Percentiles rank a stretch among this genome's conserved stretches.
These are phyloP conservation scores for Leptographium radiaticola DNA, from an alignment of 2,329 filamentous ascomycete genomes.

Conservation along the genomic window DNA sequence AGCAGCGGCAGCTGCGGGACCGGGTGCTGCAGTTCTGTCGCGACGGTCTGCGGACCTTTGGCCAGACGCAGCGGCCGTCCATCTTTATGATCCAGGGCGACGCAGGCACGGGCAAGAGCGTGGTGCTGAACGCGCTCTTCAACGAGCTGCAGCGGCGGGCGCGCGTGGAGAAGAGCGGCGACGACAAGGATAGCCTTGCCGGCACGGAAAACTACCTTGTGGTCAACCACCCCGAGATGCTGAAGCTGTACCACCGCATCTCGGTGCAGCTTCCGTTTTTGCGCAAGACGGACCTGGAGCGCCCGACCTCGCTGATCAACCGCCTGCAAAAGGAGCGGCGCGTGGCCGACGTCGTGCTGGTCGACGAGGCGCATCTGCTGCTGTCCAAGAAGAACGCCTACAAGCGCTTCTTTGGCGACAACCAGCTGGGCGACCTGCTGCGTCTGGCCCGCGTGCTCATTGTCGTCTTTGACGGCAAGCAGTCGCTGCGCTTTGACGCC, in stretches of 20 bases:
- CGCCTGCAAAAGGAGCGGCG: conserved; percentile 4
- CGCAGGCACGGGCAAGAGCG: conserved; percentile 5
- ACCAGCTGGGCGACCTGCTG: conserved; percentile 6
- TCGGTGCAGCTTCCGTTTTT: conserved; percentile 4
- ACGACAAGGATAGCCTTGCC: neutral
- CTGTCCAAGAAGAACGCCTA: conserved; percentile 6
- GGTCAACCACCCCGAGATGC: conserved; percentile 7
- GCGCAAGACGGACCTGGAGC: conserved; percentile 6
- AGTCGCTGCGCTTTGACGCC: conserved; percentile 5
- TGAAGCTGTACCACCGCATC: conserved; percentile 6
- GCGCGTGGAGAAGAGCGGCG: neutral
- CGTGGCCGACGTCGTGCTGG: conserved; percentile 2
- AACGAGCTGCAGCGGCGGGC: conserved; percentile 4
- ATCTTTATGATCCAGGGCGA: conserved; percentile 5
- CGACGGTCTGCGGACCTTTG: neutral
- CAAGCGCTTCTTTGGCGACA: conserved; percentile 7
- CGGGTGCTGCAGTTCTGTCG: conserved; percentile 4
- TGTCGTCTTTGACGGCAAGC: conserved; percentile 5
- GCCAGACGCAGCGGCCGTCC: conserved; percentile 1
- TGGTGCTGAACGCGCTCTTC: conserved; percentile 5
- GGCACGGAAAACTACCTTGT: conserved; percentile 6
- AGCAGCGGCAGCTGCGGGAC: conserved; percentile 2
- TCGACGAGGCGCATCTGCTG: conserved; percentile 6
- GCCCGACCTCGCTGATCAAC: conserved; percentile 6
- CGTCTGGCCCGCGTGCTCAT: conserved; percentile 2